phyloP scores from a whole-genome alignment of 441 rosid genomes.

The Hura crepitans region DNA sequence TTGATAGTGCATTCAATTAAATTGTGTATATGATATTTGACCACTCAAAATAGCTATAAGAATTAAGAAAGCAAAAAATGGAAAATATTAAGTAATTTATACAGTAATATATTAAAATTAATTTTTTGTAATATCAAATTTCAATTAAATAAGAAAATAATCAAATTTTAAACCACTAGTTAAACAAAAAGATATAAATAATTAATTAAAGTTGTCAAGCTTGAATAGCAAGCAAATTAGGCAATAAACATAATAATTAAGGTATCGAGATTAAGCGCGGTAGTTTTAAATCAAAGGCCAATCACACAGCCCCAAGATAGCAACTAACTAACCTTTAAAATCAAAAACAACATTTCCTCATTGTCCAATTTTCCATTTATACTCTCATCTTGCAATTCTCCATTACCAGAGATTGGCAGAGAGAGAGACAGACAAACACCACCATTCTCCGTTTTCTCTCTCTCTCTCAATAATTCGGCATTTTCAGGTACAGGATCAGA shows the following conservation, averaged over 20 bases:
- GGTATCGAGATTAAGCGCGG: conserved; percentile 31
- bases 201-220: conserved; percentile 8
- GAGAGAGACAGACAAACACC: background rate
- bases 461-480: background rate
- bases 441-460: background rate
- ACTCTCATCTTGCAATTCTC: background rate
- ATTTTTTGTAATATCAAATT: too few relatives aligned
- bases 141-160: too few relatives aligned
- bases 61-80: too few relatives aligned
- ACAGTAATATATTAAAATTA: too few relatives aligned
- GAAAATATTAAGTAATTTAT: too few relatives aligned
- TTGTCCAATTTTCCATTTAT: background rate
- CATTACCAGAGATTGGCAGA: background rate
- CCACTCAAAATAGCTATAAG: too few relatives aligned
- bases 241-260: background rate
- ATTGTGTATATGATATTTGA: too few relatives aligned
- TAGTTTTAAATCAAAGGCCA: conserved; percentile 37
- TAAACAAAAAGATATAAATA: too few relatives aligned
- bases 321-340: conserved; percentile 17
- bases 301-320: conserved; percentile 22
- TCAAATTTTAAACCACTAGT: too few relatives aligned
- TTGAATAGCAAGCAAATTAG: conserved; percentile 25
- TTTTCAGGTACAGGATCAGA: background rate
- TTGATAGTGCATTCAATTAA: too few relatives aligned
- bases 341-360: background rate